phyloP scores from a whole-genome alignment of 495 filamentous ascomycete genomes.

The Daldinia decipiens region DNA sequence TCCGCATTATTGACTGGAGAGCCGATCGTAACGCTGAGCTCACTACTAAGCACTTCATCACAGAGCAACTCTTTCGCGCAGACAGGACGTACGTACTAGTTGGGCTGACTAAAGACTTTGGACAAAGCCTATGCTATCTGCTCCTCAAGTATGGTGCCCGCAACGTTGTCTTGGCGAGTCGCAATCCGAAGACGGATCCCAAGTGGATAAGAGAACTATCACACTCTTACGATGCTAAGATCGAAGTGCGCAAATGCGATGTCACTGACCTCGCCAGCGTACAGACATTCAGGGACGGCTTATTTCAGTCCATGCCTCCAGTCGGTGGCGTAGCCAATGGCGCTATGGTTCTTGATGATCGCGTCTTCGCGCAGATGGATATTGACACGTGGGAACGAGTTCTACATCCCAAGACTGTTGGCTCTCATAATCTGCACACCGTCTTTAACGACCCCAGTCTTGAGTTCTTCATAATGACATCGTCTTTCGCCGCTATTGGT shows the following conservation, averaged over 20 bases:
- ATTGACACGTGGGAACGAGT: constrained; percentile 52
- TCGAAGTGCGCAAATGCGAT: constrained; percentile 52
- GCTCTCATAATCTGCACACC: constrained; percentile 53
- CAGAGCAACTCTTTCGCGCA: constrained; percentile 43
- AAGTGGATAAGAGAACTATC: constrained; percentile 58
- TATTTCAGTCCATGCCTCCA: constrained; percentile 44
- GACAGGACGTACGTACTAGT: constrained; percentile 67
- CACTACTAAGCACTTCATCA: constrained; percentile 30
- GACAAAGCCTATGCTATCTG: constrained; percentile 67
- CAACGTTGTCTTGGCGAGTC: constrained; percentile 66
- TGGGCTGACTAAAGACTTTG: constrained; percentile 67
- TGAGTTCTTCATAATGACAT: constrained; percentile 63
- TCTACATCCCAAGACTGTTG: constrained; percentile 57
- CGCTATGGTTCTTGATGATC: constrained; percentile 65
- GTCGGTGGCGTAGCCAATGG: constrained; percentile 63
- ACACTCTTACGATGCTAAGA: constrained; percentile 41
- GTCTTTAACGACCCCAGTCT: constrained; percentile 48
- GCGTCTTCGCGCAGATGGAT: constrained; percentile 59
- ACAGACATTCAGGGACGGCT: constrained; percentile 41
- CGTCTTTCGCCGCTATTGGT: constrained; percentile 58
- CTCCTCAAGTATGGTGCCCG: constrained; percentile 65
- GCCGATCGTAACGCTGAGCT: constrained; percentile 43
- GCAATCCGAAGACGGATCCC: constrained; percentile 60
- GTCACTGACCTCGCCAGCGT: constrained; percentile 49
- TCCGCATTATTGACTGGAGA: constrained; percentile 55